These are phyloP conservation scores for Neocucurbitaria cava DNA, from an alignment of 2,329 filamentous ascomycete species.

Conservation along the genomic window DNA sequence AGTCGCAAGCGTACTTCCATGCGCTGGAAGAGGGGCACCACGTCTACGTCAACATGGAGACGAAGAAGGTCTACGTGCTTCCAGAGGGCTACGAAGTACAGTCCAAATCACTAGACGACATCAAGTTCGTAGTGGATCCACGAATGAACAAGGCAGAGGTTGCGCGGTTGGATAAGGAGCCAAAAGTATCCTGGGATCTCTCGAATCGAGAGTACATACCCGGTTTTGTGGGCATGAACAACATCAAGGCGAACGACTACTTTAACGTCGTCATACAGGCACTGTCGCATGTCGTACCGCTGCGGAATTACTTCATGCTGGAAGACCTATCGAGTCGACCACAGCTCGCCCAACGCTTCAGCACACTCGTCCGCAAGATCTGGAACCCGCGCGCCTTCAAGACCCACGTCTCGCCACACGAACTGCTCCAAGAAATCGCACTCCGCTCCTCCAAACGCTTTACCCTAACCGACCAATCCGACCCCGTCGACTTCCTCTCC, in stretches of 20 bases:
- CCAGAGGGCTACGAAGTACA: slow-evolving; percentile 97
- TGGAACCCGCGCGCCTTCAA: slow-evolving; percentile 98
- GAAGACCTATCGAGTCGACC: slow-evolving; percentile 77
- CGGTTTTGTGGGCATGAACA: slow-evolving; percentile 98
- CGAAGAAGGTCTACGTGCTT: slow-evolving; percentile 87
- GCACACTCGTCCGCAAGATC: slow-evolving; percentile 91
- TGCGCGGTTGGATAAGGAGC: slow-evolving; percentile 73
- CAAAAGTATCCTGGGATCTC: slow-evolving; percentile 75
- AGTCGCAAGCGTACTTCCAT: slow-evolving; percentile 97
- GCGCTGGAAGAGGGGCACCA: slow-evolving; percentile 94
- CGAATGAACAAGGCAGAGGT: slow-evolving; percentile 83
- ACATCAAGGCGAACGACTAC: slow-evolving; percentile 99
- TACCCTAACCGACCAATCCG: slow-evolving; percentile 86
- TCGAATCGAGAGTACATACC: slow-evolving; percentile 85
- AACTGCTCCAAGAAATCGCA: slow-evolving; percentile 93
- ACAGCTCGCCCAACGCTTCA: slow-evolving; percentile 86
- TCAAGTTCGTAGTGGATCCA: slow-evolving; percentile 97
- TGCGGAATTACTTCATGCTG: slow-evolving; percentile 91
- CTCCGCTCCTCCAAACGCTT: slow-evolving; percentile 91
- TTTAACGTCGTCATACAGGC: slow-evolving; percentile 94
- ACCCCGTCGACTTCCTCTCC: slow-evolving; percentile 93
- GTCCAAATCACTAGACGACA: slow-evolving; percentile 93
- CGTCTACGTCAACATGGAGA: slow-evolving; percentile 97
- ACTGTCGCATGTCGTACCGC: slow-evolving; percentile 84
- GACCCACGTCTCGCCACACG: slow-evolving; percentile 94